Base-by-base conservation (phyloP, 78 protist species). In the Bigelowiella natans region DNA sequence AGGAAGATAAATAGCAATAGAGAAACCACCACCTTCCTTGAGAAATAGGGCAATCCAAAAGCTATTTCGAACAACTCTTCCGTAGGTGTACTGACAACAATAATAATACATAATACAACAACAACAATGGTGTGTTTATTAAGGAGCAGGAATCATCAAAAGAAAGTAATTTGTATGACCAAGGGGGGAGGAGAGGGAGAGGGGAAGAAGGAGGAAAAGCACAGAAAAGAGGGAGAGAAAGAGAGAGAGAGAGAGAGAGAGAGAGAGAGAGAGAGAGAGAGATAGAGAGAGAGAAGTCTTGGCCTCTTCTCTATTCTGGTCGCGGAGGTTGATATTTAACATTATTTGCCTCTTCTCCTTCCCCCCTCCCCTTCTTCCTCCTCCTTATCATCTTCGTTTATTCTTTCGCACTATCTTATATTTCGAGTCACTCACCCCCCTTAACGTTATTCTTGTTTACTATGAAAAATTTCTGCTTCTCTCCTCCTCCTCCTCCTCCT, bases 241-340 rank as follows among this genome's bases (percentile, higher is more conserved):
- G 82, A 51, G 82, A 51, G 82, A 51, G 82, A 51, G 82, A 51
- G 82, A 51, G 82, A 51, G 82, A 51, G 82, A 51, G 82, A 51
- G 82, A 51, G 82, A 51, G 82, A 51, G 82, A 51, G 82, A 51
- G 18, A 51, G 82, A 18, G 18, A 51, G 18, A n/a, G n/a, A n/a
- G n/a, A n/a, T n/a, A n/a, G n/a, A n/a, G n/a, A n/a, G n/a, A n/a
- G n/a, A n/a, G n/a, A n/a, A n/a, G 82, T 51, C 11, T 28, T 28
- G 82, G 82, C 18, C 82, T 11, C 82, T 28, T 18, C 11, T 28
- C 34, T 18, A 28, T 18, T 28, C 11, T 18, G 34, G 18, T 18
- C 11, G 82, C 82, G 18, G 82, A 51, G 11, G 82, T 11, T 28
- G 82, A 51, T 51, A 18, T 11, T 18, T 51, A 11, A 51, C 82